Conservation (phyloP, 116 monocot species). For the Trichopus zeylanicus region DNA sequence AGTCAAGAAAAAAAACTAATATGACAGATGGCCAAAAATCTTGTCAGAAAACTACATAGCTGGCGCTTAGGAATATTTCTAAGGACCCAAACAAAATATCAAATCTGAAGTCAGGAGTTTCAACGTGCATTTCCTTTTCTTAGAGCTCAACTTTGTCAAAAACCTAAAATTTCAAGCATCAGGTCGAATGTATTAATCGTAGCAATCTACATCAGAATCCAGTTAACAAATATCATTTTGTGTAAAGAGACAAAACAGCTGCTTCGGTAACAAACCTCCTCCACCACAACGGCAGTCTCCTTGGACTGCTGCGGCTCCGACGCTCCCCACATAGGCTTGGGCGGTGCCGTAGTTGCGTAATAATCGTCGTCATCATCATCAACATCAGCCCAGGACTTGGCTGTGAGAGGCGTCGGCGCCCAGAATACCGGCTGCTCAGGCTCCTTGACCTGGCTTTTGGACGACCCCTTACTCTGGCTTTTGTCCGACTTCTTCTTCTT, state of each 20-base stretch:
- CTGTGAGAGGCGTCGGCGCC: slow-evolving; percentile 37
- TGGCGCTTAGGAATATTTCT: too few species aligned
- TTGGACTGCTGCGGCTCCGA: slow-evolving; percentile 17
- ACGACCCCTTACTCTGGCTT: slow-evolving; percentile 19
- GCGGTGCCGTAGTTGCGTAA: slow-evolving; percentile 54
- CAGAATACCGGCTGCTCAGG: slow-evolving; percentile 41
- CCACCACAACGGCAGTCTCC: slow-evolving; percentile 2
- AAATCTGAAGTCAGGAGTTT: too few species aligned
- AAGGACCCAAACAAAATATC: too few species aligned
- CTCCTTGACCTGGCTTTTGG: slow-evolving; percentile 27
- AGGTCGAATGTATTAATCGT: not conserved
- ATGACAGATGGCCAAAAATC: too few species aligned
- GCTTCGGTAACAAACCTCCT: not conserved
- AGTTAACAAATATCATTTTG: not conserved
- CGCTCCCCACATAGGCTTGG: slow-evolving; percentile 24
- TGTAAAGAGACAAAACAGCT: not conserved
- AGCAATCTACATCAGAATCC: not conserved
- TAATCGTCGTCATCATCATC: slow-evolving; percentile 63
- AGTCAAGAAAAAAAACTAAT: too few species aligned
- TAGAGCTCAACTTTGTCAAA: too few species aligned
- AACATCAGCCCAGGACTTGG: slow-evolving; percentile 54
- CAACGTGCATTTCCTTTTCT: too few species aligned
- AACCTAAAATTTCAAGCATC: too few species aligned
- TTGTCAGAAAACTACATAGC: too few species aligned
- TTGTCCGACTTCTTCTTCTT: slow-evolving; percentile 46